Base-by-base conservation (phyloP, 1,284 basidiomycete species). In the Pseudozyma tsukubaensis region DNA sequence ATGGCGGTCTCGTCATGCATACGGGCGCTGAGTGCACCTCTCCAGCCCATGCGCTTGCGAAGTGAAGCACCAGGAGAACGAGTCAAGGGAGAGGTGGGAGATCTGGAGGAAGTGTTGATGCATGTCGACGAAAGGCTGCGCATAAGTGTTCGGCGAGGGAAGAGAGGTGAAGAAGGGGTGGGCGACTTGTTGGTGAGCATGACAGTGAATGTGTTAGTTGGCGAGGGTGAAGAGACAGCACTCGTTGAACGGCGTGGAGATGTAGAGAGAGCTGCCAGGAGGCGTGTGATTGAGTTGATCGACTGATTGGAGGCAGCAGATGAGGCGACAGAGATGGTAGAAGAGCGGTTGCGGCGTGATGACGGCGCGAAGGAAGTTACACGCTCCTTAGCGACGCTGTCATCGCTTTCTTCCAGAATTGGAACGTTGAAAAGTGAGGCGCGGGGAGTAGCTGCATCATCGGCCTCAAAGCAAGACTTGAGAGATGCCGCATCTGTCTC, bases 31-130 rank as follows among this genome's bases (percentile, higher is more conserved):
- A 36, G n/a, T 0, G 21, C 35, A 1, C 64, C 70, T 9, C 70
- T 42, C 64, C 64, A 68, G 7, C 70, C 70, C 55, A 72, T 42
- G 8, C 70, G 37, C 21, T 72, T 72, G n/a, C 70, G 52, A 11
- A 65, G 44, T 12, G 29, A 44, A 0, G 37, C 39, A 6, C 50
- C 34, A 7, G 55, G 16, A 6, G 59, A 45, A 13, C 13, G 32
- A 47, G 18, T 9, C 12, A 35, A 9, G 4, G 54, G 54, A 9
- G 53, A 57, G 9, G 57, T 48, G 1, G 64, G 64, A 18, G 60
- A 67, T 11, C 13, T 37, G n/a, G 50, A 12, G 5, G 43, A 12
- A 8, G 44, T 1, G n/a, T 19, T 19, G 42, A 72, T 14, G 35
- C 70, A 72, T 8, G 70, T 67, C 0, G 60, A 60, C 13, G 70